phyloP scores from a whole-genome alignment of 305 asterid species.

The Ajuga reptans region DNA sequence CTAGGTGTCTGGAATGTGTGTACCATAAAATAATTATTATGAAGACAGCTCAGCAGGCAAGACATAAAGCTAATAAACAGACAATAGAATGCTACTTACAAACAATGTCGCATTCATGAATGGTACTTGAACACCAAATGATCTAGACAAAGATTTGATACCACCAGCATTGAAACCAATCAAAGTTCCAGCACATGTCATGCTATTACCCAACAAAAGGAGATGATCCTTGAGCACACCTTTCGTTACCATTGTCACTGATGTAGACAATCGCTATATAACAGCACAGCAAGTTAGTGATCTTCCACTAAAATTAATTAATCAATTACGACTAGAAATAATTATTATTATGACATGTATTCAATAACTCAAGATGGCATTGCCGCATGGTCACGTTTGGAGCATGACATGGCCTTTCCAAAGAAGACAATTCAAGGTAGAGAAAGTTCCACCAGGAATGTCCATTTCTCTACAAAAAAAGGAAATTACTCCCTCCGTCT shows the following conservation, averaged over 20 bases:
- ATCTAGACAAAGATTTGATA: conserved; percentile 68
- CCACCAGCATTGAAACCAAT: conserved; percentile 93
- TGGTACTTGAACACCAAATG: conserved; percentile 78
- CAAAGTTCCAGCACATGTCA: conserved; percentile 85
- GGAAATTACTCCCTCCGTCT: too few species aligned
- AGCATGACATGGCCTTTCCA: conserved; percentile 1
- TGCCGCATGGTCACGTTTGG: neutral
- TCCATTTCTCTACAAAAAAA: neutral
- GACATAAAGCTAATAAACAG: neutral
- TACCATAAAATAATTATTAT: neutral
- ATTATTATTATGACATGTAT: neutral
- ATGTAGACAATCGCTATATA: conserved; percentile 77
- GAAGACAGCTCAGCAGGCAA: conserved; percentile 17
- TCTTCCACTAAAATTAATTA: neutral
- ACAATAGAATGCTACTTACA: conserved; percentile 43
- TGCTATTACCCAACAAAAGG: conserved; percentile 77
- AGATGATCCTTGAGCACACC: conserved; percentile 97
- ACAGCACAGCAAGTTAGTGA: conserved; percentile 17
- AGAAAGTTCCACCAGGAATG: conserved; percentile 2
- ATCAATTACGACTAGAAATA: neutral
- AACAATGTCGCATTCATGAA: conserved; percentile 83
- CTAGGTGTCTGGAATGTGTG: conserved; percentile 64
- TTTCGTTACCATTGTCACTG: conserved; percentile 93
- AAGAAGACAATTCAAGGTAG: neutral
- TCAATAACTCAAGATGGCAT: conserved; percentile 14